Base-by-base conservation (phyloP, 2,329 filamentous ascomycete species). In the Apiospora phragmitis region DNA sequence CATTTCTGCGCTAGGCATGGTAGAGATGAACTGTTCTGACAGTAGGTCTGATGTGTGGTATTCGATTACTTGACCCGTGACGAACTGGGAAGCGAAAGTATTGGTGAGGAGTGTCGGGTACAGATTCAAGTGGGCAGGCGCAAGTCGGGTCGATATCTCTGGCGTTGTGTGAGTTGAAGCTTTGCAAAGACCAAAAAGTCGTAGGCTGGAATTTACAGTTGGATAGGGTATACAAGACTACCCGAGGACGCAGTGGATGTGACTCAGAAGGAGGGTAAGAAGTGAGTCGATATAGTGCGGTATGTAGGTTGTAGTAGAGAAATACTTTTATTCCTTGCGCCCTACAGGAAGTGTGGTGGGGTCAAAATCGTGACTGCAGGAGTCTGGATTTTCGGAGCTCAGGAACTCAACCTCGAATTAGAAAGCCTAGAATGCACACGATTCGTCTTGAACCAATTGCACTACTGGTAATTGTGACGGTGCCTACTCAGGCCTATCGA, bases 1-100 rank as follows among this genome's bases (percentile, higher is more conserved):
- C 73, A 79, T 77, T 72, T 80, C 78, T 73, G 80, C 74, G 71
- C 78, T 79, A 70, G 80, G 78, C 79, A 81, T 81, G 26, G 49
- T 79, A 73, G 62, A 67, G 69, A 65, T 67, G 65, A 16, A 16
- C n/a, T 66, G 9, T 66, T 66, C n/a, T 62, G 55, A 62, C 32
- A 35, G 3, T 18, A 16, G 55, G 38, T 8, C 16, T 42, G 42
- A 18, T 66, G 26, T 66, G n/a, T n/a, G 14, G n/a, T 45, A 45
- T 43, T 18, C 59, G 32, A 65, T 21, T 24, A 26, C 32, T 21
- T 24, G 41, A 24, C 21, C 35, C 26, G 35, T 42, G 26, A 21
- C 42, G 35, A 9, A 66, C n/a, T 26, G 62, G 35, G 35, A 16
- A 43, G 62, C n/a, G 41, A 26, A 16, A 26, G 21, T 18, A 6